Base-by-base conservation (phyloP, 768 basidiomycete genomes). In the Leccinum pellstonianum region DNA sequence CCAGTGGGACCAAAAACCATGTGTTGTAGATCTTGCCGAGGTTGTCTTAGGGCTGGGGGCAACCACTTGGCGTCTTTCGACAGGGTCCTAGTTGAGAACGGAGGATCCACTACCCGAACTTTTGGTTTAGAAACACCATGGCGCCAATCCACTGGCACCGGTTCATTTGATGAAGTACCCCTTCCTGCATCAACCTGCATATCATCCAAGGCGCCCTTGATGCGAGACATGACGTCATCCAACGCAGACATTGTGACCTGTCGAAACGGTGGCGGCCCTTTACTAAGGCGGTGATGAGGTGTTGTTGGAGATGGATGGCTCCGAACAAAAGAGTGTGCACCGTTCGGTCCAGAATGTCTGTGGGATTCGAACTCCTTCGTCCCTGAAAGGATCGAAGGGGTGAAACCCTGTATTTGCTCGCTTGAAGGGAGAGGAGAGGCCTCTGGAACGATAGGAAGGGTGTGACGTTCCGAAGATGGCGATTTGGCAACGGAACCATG, bases 161-260 rank as follows among this genome's bases (percentile, higher is more conserved):
- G 57, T 43, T 67, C 71, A 19, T 57, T 62, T 50, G 59, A 62
- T 54, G 53, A 54, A 46, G 56, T 15, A 1, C 56, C 65, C 31
- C 67, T 74, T 61, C 67, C 68, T 46, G 66, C 66, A 29, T 81
- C 81, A 21, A 78, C 75, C 58, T 86, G 87, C 85, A 89, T 88
- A 31, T 80, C 81, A 68, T 84, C 82, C 57, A 94, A 67, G 14
- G 87, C 92, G 33, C 90, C 91, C 67, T 87, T 93, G 67, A 94
- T 93, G 46, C 92, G 84, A 6, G 89, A 90, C 83, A 94, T 91
- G 27, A 85, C 83, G 68, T 94, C 90, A 67, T 91, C 85, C 62
- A 93, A 74, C 17, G 90, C 82, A 3, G 90, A 86, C 84, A 92
- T 90, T 31, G 81, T 74, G 19, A 77, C 79, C 52, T 84, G 81